These are phyloP conservation scores for Retiboletus flavoniger DNA, from an alignment of 1,284 basidiomycete genomes.

Conservation along the genomic window DNA sequence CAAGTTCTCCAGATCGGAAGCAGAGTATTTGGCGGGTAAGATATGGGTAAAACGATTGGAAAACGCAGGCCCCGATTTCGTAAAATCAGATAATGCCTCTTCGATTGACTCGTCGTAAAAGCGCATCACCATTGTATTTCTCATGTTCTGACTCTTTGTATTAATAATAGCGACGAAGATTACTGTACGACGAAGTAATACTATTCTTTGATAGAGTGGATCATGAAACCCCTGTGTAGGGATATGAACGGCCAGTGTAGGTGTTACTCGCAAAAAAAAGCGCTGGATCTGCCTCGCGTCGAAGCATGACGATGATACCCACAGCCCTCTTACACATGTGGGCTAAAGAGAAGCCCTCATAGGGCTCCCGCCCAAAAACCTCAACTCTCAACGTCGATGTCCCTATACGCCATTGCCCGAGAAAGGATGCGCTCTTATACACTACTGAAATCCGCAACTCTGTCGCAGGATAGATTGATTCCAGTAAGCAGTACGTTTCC, in stretches of 20 bases:
- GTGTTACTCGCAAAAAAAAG: background rate
- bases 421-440: constrained; percentile 7
- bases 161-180: constrained; percentile 2
- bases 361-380: background rate
- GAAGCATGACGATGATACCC: constrained; percentile 13
- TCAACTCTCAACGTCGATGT: constrained; percentile 6
- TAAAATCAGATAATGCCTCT: constrained; percentile 24
- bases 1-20: constrained; percentile 25
- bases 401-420: constrained; percentile 1
- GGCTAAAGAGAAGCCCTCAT: background rate
- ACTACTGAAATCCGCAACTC: background rate
- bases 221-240: constrained; percentile 11
- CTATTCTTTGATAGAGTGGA: constrained; percentile 6
- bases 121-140: background rate
- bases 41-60: constrained; percentile 28
- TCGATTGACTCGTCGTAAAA: constrained; percentile 17
- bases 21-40: constrained; percentile 21
- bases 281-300: constrained; percentile 9
- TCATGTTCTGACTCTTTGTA: constrained; percentile 9
- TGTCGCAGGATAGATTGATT: background rate
- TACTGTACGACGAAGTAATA: background rate
- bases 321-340: constrained; percentile 14
- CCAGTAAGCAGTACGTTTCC: constrained; percentile 12
- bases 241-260: constrained; percentile 16
- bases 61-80: constrained; percentile 21